Conservation (phyloP, 495 filamentous ascomycete species). For the Annulohypoxylon moriforme region DNA sequence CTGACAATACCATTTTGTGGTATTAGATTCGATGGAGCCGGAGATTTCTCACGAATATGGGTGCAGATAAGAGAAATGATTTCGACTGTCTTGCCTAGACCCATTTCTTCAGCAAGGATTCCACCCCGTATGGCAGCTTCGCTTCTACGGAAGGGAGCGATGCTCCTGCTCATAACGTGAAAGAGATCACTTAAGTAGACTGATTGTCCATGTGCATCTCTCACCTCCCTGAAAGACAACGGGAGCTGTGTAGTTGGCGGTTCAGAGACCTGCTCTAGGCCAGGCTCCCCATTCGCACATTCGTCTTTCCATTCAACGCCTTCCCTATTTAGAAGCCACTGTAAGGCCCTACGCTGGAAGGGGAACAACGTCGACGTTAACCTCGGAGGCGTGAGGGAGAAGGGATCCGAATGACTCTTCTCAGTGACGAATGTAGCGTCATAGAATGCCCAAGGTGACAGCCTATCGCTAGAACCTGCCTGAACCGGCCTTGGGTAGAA, state of each 20-base stretch:
- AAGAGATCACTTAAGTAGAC: slow-evolving; percentile 70
- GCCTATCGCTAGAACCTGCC: slow-evolving; percentile 12
- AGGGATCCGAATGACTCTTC: slow-evolving; percentile 40
- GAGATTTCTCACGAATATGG: slow-evolving; percentile 57
- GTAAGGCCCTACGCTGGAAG: slow-evolving; percentile 58
- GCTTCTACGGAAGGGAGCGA: slow-evolving; percentile 57
- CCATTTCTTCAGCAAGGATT: slow-evolving; percentile 94
- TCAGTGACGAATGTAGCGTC: slow-evolving; percentile 55
- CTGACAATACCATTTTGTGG: slow-evolving; percentile 58
- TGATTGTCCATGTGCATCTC: slow-evolving; percentile 49
- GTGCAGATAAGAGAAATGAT: slow-evolving; percentile 79
- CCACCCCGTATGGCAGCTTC: slow-evolving; percentile 67
- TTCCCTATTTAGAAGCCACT: slow-evolving; percentile 60
- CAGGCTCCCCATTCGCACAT: slow-evolving; percentile 8
- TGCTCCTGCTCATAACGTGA: slow-evolving; percentile 67
- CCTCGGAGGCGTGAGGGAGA: slow-evolving; percentile 40
- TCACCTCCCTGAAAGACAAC: slow-evolving; percentile 37
- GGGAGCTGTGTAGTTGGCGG: slow-evolving; percentile 21
- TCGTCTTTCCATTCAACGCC: slow-evolving; percentile 50
- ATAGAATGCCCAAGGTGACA: slow-evolving; percentile 59
- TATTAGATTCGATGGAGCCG: slow-evolving; percentile 35
- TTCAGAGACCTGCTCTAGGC: slow-evolving; percentile 39
- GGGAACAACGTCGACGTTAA: slow-evolving; percentile 55
- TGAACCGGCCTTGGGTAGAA: slow-evolving; percentile 39
- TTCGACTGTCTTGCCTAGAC: slow-evolving; percentile 94